Conservation (phyloP, 768 basidiomycete species). For the Russula abietina region DNA sequence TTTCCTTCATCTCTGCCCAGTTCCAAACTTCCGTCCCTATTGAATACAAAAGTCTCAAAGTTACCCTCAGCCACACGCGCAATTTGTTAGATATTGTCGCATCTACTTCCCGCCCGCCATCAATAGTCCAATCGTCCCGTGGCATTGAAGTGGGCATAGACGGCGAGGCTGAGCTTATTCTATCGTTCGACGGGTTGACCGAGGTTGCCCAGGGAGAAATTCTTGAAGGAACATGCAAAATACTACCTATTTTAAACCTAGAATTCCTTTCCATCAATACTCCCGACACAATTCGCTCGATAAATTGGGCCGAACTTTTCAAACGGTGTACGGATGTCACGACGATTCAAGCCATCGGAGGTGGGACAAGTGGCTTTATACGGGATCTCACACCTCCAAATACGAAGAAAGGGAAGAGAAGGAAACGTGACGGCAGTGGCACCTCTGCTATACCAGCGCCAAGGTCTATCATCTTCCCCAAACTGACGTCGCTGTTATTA, state of each 20-base stretch:
- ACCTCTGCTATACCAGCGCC: neutral
- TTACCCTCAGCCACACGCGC: neutral
- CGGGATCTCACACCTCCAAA: neutral
- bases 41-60: constrained; percentile 3
- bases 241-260: constrained; percentile 1
- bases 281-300: neutral
- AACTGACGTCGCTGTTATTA: constrained; percentile 8
- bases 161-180: neutral
- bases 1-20: constrained; percentile 1
- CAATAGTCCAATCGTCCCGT: neutral
- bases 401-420: neutral
- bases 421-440: neutral
- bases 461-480: neutral
- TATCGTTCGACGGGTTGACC: neutral
- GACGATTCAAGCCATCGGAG: neutral
- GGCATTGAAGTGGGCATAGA: neutral
- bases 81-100: neutral
- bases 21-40: neutral
- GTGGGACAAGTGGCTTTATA: neutral
- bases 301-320: constrained; percentile 5
- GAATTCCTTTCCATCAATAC: constrained; percentile 7
- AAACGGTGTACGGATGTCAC: neutral
- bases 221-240: neutral
- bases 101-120: neutral
- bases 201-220: neutral